Percentiles rank a stretch among this genome's conserved stretches.
Conservation (phyloP, 768 basidiomycete species). For the Exsudoporus frostii region DNA sequence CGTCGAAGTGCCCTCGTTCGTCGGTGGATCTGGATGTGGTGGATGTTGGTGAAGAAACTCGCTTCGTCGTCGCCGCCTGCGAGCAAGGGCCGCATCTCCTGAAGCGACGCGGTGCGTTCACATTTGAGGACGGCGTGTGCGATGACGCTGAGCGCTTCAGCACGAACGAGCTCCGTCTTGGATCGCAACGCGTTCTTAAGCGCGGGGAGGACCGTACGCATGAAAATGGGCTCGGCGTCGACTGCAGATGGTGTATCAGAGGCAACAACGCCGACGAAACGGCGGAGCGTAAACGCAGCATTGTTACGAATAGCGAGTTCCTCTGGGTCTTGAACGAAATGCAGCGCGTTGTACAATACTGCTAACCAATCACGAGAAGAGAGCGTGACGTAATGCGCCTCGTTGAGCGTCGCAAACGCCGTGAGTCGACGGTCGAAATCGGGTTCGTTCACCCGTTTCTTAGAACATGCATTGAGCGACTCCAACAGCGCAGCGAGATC, state of each 20-base stretch:
- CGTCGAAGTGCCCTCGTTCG: conserved; percentile 81
- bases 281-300: conserved; percentile 70
- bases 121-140: conserved; percentile 71
- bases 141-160: conserved; percentile 77
- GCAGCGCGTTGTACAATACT: conserved; percentile 76
- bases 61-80: conserved; percentile 91
- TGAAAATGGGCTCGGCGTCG: conserved; percentile 54
- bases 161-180: conserved; percentile 81
- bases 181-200: conserved; percentile 77
- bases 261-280: conserved; percentile 65
- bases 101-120: conserved; percentile 52
- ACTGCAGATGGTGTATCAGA: conserved; percentile 28
- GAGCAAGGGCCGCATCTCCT: conserved; percentile 78
- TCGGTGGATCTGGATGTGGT: conserved; percentile 90
- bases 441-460: conserved; percentile 80
- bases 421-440: conserved; percentile 84
- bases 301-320: conserved; percentile 86
- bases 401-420: conserved; percentile 77
- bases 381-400: conserved; percentile 50
- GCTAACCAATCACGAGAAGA: conserved; percentile 72
- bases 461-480: conserved; percentile 82
- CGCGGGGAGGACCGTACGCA: conserved; percentile 67
- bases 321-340: conserved; percentile 84
- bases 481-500: conserved; percentile 54
- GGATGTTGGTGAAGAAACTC: conserved; percentile 94